Evolutionary conservation across 2,329 filamentous ascomycete genomes (phyloP).

Genomic region (Apiospora aurea): DNA sequence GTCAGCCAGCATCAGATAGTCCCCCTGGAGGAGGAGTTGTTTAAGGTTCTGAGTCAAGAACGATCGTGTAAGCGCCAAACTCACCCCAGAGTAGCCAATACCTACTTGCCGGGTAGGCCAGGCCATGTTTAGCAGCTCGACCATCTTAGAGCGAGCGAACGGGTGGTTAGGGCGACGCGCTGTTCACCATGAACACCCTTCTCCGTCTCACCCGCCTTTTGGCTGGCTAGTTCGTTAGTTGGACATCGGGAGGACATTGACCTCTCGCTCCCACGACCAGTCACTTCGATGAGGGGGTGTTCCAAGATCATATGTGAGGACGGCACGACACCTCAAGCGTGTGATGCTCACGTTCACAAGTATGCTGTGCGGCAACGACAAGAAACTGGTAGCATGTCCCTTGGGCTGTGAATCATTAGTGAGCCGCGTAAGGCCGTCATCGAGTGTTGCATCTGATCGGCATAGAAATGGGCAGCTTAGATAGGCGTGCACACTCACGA

Average conservation of each 20-base stretch:
- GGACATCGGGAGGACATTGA: neutral
- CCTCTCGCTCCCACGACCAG: neutral
- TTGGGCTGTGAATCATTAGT: neutral
- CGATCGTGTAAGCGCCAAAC: slow-evolving; percentile 19
- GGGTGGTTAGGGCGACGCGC: neutral
- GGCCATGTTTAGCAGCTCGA: neutral
- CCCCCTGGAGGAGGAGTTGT: neutral
- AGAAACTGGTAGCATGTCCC: neutral
- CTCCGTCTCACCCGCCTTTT: neutral
- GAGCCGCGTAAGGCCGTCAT: neutral
- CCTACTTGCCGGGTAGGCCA: slow-evolving; percentile 10
- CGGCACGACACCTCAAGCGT: neutral
- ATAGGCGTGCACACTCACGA: neutral
- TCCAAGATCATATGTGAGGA: neutral
- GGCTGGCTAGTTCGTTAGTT: neutral
- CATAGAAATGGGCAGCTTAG: neutral
- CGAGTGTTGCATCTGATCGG: neutral
- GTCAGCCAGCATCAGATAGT: neutral
- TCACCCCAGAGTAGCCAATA: slow-evolving; percentile 7
- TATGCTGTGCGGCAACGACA: neutral
- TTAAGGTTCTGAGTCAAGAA: slow-evolving; percentile 2
- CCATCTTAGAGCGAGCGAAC: slow-evolving; percentile 17
- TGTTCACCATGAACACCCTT: slow-evolving; percentile 10
- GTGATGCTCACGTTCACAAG: neutral
- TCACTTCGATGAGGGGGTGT: neutral